Percentiles rank a stretch among this genome's conserved stretches.
These are phyloP conservation scores for Penicillium flavigenum DNA, from an alignment of 495 filamentous ascomycete species.

Conservation along the genomic window DNA sequence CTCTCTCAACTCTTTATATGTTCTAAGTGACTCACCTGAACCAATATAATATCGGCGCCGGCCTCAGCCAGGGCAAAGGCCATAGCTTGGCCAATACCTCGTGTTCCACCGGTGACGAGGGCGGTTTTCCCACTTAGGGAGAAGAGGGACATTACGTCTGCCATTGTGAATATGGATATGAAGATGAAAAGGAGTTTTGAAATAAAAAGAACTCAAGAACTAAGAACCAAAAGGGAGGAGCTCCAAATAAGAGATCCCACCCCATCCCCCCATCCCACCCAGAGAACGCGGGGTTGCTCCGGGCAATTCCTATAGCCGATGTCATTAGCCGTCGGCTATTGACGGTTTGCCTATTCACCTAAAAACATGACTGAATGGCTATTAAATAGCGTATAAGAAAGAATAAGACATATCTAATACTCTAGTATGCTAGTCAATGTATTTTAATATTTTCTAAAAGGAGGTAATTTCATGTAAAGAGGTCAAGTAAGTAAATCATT, in stretches of 20 bases:
- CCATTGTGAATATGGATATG: constrained; percentile 24
- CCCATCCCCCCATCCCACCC: too few species aligned
- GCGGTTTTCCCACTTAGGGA: constrained; percentile 63
- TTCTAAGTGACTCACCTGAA: constrained; percentile 37
- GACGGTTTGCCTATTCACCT: neutral
- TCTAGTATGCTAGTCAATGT: too few species aligned
- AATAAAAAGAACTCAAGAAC: neutral
- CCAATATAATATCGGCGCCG: constrained; percentile 76
- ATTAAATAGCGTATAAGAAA: too few species aligned
- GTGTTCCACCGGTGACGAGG: constrained; percentile 80
- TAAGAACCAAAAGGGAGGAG: neutral
- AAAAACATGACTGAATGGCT: too few species aligned
- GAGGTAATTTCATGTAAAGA: neutral
- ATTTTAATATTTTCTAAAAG: too few species aligned
- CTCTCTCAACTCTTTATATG: neutral
- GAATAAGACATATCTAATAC: too few species aligned
- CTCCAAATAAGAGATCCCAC: neutral
- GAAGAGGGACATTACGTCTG: constrained; percentile 40
- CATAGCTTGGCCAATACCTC: constrained; percentile 85
- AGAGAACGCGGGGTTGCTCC: constrained; percentile 7
- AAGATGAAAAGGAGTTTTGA: neutral
- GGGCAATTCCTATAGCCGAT: constrained; percentile 11
- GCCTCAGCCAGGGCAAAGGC: constrained; percentile 79
- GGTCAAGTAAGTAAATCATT: neutral
- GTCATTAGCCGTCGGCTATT: constrained; percentile 13